Evolutionary conservation across 768 basidiomycete species (phyloP).

Genomic region (Agrocybe praecox): DNA sequence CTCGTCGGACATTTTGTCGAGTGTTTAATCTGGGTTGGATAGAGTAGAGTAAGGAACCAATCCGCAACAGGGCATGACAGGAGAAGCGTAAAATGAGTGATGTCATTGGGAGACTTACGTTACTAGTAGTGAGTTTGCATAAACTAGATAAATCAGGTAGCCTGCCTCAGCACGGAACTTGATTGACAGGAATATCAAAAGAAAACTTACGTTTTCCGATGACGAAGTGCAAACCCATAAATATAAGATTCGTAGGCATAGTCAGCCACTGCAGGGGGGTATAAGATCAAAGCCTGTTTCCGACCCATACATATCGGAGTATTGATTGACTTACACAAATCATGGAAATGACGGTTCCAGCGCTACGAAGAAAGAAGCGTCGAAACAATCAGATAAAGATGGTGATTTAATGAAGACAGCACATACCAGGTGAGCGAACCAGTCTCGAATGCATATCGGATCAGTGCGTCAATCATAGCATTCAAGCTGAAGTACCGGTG

Average conservation of each 20-base stretch:
- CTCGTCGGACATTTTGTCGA: slow-evolving; percentile 18
- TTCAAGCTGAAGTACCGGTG: slow-evolving; percentile 37
- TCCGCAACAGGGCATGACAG: not conserved
- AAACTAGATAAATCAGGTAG: slow-evolving; percentile 9
- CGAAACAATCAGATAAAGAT: not conserved
- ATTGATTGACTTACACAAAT: slow-evolving; percentile 38
- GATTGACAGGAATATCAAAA: slow-evolving; percentile 9
- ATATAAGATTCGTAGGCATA: slow-evolving; percentile 45
- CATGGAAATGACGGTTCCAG: slow-evolving; percentile 50
- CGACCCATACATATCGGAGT: not conserved
- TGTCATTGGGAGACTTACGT: slow-evolving; percentile 15
- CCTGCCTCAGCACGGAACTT: slow-evolving; percentile 6
- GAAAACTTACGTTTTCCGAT: slow-evolving; percentile 45
- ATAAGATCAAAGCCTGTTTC: slow-evolving; percentile 1
- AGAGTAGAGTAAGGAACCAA: not conserved
- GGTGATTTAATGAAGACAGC: not conserved
- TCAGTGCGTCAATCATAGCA: slow-evolving; percentile 45
- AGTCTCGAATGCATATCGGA: slow-evolving; percentile 55
- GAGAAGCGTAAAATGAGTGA: not conserved
- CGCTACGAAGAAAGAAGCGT: slow-evolving; percentile 21
- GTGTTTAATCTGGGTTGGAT: slow-evolving; percentile 15
- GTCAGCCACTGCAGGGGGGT: slow-evolving; percentile 40
- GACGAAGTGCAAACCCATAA: slow-evolving; percentile 52
- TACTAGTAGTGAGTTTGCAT: slow-evolving; percentile 21
- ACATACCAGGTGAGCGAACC: slow-evolving; percentile 50